phyloP scores from a whole-genome alignment of 2,329 filamentous ascomycete species.

The Diaporthe helianthi region DNA sequence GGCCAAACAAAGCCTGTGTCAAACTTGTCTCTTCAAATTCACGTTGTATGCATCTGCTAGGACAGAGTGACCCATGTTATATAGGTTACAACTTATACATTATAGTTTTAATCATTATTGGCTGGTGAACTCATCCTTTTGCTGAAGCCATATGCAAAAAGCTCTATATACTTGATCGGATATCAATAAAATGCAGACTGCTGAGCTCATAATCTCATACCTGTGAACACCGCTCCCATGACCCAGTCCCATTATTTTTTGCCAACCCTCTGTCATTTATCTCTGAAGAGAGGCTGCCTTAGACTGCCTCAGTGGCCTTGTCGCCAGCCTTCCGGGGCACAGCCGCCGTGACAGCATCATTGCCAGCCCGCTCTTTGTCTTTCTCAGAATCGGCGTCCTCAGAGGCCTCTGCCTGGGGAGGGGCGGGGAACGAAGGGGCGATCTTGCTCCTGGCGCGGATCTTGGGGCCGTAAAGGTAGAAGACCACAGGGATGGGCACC shows the following conservation, averaged over 20 bases:
- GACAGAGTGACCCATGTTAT: not conserved
- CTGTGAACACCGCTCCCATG: not conserved
- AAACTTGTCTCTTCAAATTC: not conserved
- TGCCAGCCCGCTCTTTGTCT: slow-evolving; percentile 26
- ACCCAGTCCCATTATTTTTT: not conserved
- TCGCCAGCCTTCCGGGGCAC: slow-evolving; percentile 35
- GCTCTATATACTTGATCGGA: slow-evolving; percentile 1
- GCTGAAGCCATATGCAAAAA: not conserved
- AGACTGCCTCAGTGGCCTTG: slow-evolving; percentile 39
- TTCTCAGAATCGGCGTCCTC: slow-evolving; percentile 14
- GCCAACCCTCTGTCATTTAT: not conserved
- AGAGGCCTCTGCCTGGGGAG: slow-evolving; percentile 14
- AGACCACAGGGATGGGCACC: slow-evolving; percentile 68
- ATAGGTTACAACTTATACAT: slow-evolving; percentile 1
- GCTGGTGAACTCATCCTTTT: not conserved
- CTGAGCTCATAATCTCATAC: slow-evolving; percentile 19
- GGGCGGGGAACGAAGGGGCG: slow-evolving; percentile 54
- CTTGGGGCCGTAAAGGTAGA: slow-evolving; percentile 65
- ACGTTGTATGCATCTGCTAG: too few species aligned
- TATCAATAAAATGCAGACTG: slow-evolving; percentile 21
- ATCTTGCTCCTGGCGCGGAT: slow-evolving; percentile 63
- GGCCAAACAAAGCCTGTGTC: too few species aligned
- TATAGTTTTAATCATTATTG: slow-evolving; percentile 17
- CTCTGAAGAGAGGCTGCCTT: not conserved
- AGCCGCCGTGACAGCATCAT: slow-evolving; percentile 33